These are phyloP conservation scores for Rhizopus stolonifer DNA, from an alignment of 371 early-diverging fungal genomes.

Conservation along the genomic window DNA sequence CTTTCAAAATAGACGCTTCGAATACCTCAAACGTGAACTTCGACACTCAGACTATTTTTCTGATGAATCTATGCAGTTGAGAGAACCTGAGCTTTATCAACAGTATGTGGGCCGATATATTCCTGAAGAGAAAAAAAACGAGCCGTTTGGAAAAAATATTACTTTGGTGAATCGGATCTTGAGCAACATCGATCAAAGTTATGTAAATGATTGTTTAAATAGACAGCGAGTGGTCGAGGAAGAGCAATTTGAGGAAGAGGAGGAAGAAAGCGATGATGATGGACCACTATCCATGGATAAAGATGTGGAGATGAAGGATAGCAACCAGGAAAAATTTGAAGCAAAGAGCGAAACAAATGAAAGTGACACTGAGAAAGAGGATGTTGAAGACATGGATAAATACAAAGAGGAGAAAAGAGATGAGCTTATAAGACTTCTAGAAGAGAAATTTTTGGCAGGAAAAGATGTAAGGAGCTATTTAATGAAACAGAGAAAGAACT, in stretches of 20 bases:
- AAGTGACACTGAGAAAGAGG: constrained; percentile 2
- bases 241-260: constrained; percentile 53
- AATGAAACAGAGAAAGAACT: background rate
- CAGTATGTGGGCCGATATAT: constrained; percentile 49
- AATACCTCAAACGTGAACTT: constrained; percentile 37
- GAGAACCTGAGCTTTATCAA: constrained; percentile 49
- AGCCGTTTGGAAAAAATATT: constrained; percentile 40
- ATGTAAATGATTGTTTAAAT: constrained; percentile 32
- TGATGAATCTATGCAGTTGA: constrained; percentile 45
- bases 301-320: constrained; percentile 14
- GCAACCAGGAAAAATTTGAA: background rate
- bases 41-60: constrained; percentile 42
- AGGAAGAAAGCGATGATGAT: constrained; percentile 37
- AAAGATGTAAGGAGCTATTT: constrained; percentile 38
- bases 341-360: too few relatives aligned
- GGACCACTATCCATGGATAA: constrained; percentile 8
- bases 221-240: constrained; percentile 33
- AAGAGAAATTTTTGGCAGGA: constrained; percentile 49
- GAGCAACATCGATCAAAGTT: constrained; percentile 40
- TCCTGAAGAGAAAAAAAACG: constrained; percentile 27
- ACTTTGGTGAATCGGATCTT: constrained; percentile 44
- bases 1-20: constrained; percentile 44
- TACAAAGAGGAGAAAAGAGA: constrained; percentile 35
- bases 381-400: background rate
- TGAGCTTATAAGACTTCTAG: constrained; percentile 45